Evolutionary conservation across 2,329 filamentous ascomycete species (phyloP).

Genomic region (Stachybotrys elegans): DNA sequence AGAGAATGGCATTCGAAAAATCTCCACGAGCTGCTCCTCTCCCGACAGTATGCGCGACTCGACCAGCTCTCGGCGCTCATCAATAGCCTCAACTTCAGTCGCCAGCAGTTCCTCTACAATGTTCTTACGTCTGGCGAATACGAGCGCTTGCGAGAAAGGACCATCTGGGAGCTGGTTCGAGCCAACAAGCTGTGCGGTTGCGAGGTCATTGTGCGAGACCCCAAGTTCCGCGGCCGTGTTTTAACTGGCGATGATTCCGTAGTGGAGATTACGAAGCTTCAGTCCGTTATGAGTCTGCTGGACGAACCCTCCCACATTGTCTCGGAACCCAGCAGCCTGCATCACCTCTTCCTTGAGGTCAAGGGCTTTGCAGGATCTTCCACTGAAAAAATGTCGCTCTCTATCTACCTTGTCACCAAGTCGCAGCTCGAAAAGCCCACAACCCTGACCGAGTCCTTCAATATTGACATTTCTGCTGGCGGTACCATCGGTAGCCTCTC

Average conservation of each 20-base stretch:
- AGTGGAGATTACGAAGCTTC: slow-evolving; percentile 82
- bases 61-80: slow-evolving; percentile 80
- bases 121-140: slow-evolving; percentile 87
- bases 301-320: slow-evolving; percentile 70
- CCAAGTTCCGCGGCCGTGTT: slow-evolving; percentile 74
- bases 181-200: slow-evolving; percentile 93
- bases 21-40: slow-evolving; percentile 83
- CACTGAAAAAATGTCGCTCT: slow-evolving; percentile 69
- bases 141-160: slow-evolving; percentile 73
- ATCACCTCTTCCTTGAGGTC: slow-evolving; percentile 80
- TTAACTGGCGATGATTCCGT: slow-evolving; percentile 90
- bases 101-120: slow-evolving; percentile 89
- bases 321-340: slow-evolving; percentile 65
- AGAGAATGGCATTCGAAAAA: slow-evolving; percentile 98
- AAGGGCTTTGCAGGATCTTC: slow-evolving; percentile 75
- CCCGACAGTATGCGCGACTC: slow-evolving; percentile 73
- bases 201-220: slow-evolving; percentile 92
- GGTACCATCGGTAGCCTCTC: slow-evolving; percentile 63
- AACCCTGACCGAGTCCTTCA: slow-evolving; percentile 77
- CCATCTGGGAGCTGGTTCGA: slow-evolving; percentile 89
- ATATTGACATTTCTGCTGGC: slow-evolving; percentile 69
- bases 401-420: slow-evolving; percentile 73
- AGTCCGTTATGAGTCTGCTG: slow-evolving; percentile 93
- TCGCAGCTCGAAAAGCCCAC: slow-evolving; percentile 56
- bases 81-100: slow-evolving; percentile 73